phyloP scores from a whole-genome alignment of 2,329 filamentous ascomycete genomes.

The Chrysosporium queenslandicum region DNA sequence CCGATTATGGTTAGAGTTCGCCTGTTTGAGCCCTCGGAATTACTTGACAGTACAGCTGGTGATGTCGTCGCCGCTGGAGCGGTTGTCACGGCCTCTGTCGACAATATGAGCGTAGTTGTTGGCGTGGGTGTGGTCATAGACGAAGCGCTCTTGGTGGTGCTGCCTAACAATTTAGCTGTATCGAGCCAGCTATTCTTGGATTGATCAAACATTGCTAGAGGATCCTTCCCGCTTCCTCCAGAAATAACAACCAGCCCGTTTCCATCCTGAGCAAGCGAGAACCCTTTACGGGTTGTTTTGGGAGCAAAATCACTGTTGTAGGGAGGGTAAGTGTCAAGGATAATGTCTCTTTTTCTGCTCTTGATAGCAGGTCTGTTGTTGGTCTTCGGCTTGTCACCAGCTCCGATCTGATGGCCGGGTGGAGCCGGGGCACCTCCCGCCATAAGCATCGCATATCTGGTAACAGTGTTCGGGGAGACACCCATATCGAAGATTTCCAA shows the following conservation, averaged over 20 bases:
- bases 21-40: constrained; percentile 23
- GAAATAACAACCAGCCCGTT: constrained; percentile 62
- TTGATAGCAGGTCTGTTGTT: constrained; percentile 19
- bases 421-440: constrained; percentile 44
- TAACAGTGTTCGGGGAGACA: constrained; percentile 63
- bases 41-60: constrained; percentile 27
- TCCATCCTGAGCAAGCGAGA: constrained; percentile 58
- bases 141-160: constrained; percentile 27
- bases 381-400: constrained; percentile 28
- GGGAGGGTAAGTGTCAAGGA: constrained; percentile 57
- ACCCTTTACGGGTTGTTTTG: constrained; percentile 53
- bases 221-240: constrained; percentile 59
- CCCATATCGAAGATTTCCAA: constrained; percentile 70
- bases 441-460: constrained; percentile 57
- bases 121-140: constrained; percentile 22
- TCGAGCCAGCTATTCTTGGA: constrained; percentile 69
- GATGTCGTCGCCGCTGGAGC: constrained; percentile 23
- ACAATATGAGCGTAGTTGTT: constrained; percentile 22
- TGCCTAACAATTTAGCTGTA: constrained; percentile 52
- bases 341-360: constrained; percentile 45
- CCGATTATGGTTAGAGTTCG: constrained; percentile 56
- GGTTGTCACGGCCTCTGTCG: constrained; percentile 18
- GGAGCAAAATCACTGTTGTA: constrained; percentile 72
- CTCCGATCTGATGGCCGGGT: constrained; percentile 41
- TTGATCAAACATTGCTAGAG: constrained; percentile 68